These are phyloP conservation scores for Solanum medicagineum DNA, from an alignment of 257 asterid genomes.

Conservation along the genomic window DNA sequence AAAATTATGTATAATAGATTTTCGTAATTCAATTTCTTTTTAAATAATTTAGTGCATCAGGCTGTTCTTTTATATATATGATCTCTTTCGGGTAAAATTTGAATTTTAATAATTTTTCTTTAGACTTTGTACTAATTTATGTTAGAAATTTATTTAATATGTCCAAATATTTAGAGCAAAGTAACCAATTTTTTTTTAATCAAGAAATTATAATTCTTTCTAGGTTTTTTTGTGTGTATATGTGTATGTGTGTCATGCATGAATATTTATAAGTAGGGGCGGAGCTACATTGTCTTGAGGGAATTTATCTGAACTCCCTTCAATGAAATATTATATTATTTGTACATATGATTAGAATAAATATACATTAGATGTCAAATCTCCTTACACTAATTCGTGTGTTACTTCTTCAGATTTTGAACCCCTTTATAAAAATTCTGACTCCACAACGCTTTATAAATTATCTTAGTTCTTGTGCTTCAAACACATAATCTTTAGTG, in stretches of 20 bases:
- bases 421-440: too few relatives aligned
- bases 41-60: accelerated
- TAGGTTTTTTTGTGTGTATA: not conserved
- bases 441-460: not conserved
- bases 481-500: not conserved
- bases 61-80: not conserved
- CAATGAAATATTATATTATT: too few relatives aligned
- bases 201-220: not conserved
- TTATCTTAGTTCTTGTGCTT: not conserved
- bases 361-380: too few relatives aligned
- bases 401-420: too few relatives aligned
- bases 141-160: not conserved
- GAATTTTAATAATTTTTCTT: not conserved
- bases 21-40: not conserved
- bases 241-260: not conserved
- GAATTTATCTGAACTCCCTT: too few relatives aligned
- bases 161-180: not conserved
- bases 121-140: not conserved
- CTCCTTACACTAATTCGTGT: too few relatives aligned
- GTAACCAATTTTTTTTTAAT: too few relatives aligned
- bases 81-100: not conserved
- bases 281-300: too few relatives aligned
- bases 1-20: not conserved
- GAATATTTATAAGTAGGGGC: not conserved
- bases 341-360: too few relatives aligned